phyloP scores from a whole-genome alignment of 73 alveolate genomes.

The Paramecium bursaria region DNA sequence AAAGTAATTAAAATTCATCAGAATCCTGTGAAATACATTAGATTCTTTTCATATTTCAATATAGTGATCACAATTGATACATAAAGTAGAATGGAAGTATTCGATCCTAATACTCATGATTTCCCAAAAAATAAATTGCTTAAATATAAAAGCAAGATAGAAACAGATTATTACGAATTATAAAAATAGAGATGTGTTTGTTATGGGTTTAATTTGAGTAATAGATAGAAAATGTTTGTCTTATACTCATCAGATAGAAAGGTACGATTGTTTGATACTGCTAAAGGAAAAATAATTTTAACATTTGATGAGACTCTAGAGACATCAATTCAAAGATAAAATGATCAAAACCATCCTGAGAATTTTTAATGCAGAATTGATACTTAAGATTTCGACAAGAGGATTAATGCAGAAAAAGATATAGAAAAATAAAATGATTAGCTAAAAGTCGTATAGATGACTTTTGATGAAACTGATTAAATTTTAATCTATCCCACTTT shows the following conservation, averaged over 20 bases:
- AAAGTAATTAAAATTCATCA: slow-evolving; percentile 78
- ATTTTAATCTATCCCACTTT: slow-evolving; percentile 81
- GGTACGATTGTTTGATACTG: slow-evolving; percentile 66
- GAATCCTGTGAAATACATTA: slow-evolving; percentile 77
- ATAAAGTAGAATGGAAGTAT: slow-evolving; percentile 85
- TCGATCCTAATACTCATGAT: slow-evolving; percentile 82
- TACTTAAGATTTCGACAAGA: slow-evolving; percentile 76
- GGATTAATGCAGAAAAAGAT: slow-evolving; percentile 77
- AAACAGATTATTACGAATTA: slow-evolving; percentile 87
- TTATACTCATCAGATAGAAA: slow-evolving; percentile 68
- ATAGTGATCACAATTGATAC: slow-evolving; percentile 83
- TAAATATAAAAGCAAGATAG: slow-evolving; percentile 73
- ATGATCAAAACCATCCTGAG: slow-evolving; percentile 35
- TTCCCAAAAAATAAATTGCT: slow-evolving; percentile 77
- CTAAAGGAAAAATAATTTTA: slow-evolving; percentile 72
- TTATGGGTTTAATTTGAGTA: slow-evolving; percentile 60
- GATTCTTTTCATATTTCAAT: slow-evolving; percentile 69
- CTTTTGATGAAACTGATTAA: slow-evolving; percentile 89
- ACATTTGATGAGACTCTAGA: slow-evolving; percentile 71
- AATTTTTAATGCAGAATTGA: slow-evolving; percentile 68
- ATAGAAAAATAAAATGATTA: slow-evolving; percentile 65
- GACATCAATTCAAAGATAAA: slow-evolving; percentile 48
- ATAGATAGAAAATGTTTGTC: slow-evolving; percentile 53
- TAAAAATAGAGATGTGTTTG: slow-evolving; percentile 69
- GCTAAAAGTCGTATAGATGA: slow-evolving; percentile 60